Conservation (phyloP, 2,329 filamentous ascomycete species). For the Epichloe gansuensis region DNA sequence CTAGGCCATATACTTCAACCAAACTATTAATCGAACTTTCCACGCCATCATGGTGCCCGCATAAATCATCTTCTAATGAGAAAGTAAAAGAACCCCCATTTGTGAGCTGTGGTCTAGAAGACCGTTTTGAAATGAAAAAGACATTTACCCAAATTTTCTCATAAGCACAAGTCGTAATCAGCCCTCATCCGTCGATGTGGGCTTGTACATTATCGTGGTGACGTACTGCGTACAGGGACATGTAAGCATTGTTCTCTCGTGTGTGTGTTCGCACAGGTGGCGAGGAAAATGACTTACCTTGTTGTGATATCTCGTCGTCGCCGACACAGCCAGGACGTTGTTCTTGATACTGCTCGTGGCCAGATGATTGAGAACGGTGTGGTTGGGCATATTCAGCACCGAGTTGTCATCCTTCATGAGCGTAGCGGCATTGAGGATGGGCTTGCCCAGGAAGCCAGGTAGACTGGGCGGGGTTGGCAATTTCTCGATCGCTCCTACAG, state of each 20-base stretch:
- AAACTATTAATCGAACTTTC: not conserved
- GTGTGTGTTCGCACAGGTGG: too few relatives aligned
- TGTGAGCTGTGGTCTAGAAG: not conserved
- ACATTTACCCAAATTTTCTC: not conserved
- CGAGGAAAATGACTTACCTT: slow-evolving; percentile 48
- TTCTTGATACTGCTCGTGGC: slow-evolving; percentile 98
- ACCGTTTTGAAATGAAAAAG: not conserved
- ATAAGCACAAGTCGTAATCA: slow-evolving; percentile 5
- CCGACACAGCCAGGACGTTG: slow-evolving; percentile 86
- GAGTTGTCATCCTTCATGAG: slow-evolving; percentile 97
- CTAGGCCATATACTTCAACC: not conserved
- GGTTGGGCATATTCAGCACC: slow-evolving; percentile 92
- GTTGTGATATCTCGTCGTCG: slow-evolving; percentile 92
- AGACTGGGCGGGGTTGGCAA: slow-evolving; percentile 74
- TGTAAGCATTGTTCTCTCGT: not conserved
- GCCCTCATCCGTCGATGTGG: slow-evolving; percentile 48
- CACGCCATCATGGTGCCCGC: not conserved
- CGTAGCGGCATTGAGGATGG: slow-evolving; percentile 81
- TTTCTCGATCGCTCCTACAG: slow-evolving; percentile 62
- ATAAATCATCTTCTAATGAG: not conserved
- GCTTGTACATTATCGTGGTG: slow-evolving; percentile 96
- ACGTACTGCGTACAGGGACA: slow-evolving; percentile 56
- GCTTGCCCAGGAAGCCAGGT: slow-evolving; percentile 85
- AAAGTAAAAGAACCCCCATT: too few relatives aligned
- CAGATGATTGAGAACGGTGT: slow-evolving; percentile 91